Percentiles rank a stretch among this genome's conserved stretches.
These are phyloP conservation scores for Tricholoma terreum DNA, from an alignment of 768 basidiomycete species.

Conservation along the genomic window DNA sequence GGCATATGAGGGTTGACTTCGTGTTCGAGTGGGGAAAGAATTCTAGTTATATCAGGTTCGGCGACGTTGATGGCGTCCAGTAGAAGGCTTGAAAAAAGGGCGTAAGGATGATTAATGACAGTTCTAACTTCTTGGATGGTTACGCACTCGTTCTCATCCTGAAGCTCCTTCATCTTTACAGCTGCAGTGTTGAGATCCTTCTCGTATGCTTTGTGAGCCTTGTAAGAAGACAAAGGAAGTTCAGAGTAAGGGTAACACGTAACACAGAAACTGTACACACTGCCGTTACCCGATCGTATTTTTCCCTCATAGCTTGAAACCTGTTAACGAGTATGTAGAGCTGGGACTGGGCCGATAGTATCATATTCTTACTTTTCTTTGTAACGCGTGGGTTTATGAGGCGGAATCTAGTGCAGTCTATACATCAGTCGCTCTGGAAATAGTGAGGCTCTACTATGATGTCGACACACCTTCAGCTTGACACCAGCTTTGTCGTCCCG, in stretches of 20 bases:
- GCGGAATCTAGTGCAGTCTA: neutral
- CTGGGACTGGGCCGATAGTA: neutral
- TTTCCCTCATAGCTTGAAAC: slow-evolving; percentile 44
- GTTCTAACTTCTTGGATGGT: neutral
- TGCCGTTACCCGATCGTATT: slow-evolving; percentile 40
- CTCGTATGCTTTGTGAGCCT: slow-evolving; percentile 38
- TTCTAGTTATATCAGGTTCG: slow-evolving; percentile 11
- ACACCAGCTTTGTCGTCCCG: slow-evolving; percentile 5
- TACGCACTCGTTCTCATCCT: slow-evolving; percentile 50
- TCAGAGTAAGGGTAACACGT: no score
- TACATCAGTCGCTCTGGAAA: neutral
- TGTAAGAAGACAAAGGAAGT: no score
- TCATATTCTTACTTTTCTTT: slow-evolving; percentile 27
- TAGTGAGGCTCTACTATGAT: neutral
- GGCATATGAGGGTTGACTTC: neutral
- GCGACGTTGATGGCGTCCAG: slow-evolving; percentile 32
- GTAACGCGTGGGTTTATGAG: slow-evolving; percentile 16
- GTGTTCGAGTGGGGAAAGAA: slow-evolving; percentile 7
- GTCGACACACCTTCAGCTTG: slow-evolving; percentile 10
- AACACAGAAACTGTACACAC: slow-evolving; percentile 29
- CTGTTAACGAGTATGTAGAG: slow-evolving; percentile 22
- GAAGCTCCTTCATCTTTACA: slow-evolving; percentile 40
- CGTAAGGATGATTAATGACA: neutral
- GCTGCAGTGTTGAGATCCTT: slow-evolving; percentile 38
- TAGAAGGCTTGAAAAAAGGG: slow-evolving; percentile 27